Evolutionary conservation across 1,284 basidiomycete species (phyloP).

Genomic region (Cutaneotrichosporon cyanovorans): DNA sequence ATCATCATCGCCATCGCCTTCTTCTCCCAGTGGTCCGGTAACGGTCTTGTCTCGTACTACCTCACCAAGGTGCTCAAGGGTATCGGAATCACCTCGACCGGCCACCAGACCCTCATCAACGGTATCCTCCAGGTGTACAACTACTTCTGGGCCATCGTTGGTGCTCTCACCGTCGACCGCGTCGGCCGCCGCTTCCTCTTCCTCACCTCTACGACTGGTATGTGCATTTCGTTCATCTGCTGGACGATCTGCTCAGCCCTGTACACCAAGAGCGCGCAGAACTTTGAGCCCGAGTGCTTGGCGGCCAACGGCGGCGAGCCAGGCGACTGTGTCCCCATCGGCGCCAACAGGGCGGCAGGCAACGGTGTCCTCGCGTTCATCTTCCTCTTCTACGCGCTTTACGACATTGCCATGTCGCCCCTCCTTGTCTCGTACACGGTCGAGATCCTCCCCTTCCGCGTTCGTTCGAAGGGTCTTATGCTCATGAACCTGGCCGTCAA

Average conservation of each 20-base stretch:
- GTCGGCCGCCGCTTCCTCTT: conserved; percentile 29
- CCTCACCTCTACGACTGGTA: conserved; percentile 18
- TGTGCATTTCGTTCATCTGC: conserved; percentile 52
- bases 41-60: conserved; percentile 49
- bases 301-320: neutral
- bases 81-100: conserved; percentile 59
- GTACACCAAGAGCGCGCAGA: conserved; percentile 38
- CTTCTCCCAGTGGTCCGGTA: conserved; percentile 38
- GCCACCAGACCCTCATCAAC: conserved; percentile 61
- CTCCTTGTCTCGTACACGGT: conserved; percentile 18
- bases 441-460: conserved; percentile 21
- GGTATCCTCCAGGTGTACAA: conserved; percentile 17
- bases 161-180: conserved; percentile 38
- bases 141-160: conserved; percentile 14
- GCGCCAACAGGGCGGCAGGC: conserved; percentile 11
- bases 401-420: conserved; percentile 44
- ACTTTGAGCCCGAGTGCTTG: conserved; percentile 13
- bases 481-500: conserved; percentile 45
- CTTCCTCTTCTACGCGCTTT: conserved; percentile 41
- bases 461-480: conserved; percentile 71
- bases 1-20: conserved; percentile 33
- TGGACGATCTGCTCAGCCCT: conserved; percentile 65
- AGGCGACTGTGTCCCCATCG: conserved; percentile 45
- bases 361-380: conserved; percentile 18
- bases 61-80: conserved; percentile 61